Evolutionary conservation across 306 rosid species (phyloP), one percentile per base, ranked within the genome.

Genomic region (Casuarina cunninghamiana): DNA sequence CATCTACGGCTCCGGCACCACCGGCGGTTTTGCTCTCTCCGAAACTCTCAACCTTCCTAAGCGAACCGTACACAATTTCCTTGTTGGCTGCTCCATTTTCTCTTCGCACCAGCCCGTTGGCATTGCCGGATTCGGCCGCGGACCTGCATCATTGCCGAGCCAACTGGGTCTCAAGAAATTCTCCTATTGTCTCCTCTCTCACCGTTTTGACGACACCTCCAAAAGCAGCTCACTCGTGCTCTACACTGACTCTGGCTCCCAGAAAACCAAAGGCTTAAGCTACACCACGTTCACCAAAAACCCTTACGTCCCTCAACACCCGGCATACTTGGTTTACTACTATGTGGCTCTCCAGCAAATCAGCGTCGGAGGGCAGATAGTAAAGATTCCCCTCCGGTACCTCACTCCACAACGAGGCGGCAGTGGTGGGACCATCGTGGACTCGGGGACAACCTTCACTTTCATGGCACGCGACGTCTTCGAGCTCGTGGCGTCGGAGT

Each of bases 361-460:
- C 37, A 69, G 51, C 39, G 73, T 69, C 17, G 73, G 73, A 42
- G 53, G 53, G 15, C 37, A 13, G 53, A 4, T 13, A 2, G n/a
- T 69, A 15, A 69, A 69, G 73, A 19, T 69, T 45, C 73, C 73
- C 6, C 45, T 12, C 73, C 43, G 19, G 73, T 45, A 17, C 1
- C 10, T 69, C 39, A 19, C 13, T 5, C 73, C 73, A 15, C 38
- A 45, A 17, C 15, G 15, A 5, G 38, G 39, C 11, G 73, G 73
- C 9, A 69, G 26, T 5, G 73, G 73, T 2, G 73, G 73, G 13
- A 10, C 53, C 73, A 44, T 69, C 39, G 51, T 69, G 32, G 73
- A 69, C 53, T 69, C 73, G 11, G 73, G 73, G 53, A 69, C 73
- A 38, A 69, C 73, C 17, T 69, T 69, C 53, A 69, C 73, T 37